A percentile compares a stretch with the other conserved stretches of the same genome.
phyloP scores from a whole-genome alignment of 2,329 filamentous ascomycete genomes.

The Xylariales sp. region DNA sequence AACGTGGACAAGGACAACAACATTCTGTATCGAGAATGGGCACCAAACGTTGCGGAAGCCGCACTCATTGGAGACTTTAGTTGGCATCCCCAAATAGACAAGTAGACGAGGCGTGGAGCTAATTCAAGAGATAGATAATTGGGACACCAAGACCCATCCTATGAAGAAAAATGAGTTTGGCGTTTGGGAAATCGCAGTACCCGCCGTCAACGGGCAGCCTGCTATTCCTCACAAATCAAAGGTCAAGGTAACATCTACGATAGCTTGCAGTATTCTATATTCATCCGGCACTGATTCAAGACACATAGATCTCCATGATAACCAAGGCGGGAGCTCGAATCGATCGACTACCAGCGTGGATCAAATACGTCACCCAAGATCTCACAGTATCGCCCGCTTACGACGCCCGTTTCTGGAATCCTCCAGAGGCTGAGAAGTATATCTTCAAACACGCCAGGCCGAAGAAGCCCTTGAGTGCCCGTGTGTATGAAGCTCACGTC shows the following conservation, averaged over 20 bases:
- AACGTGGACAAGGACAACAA: constrained; percentile 84
- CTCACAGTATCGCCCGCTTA: constrained; percentile 89
- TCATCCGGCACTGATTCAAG: constrained; percentile 9
- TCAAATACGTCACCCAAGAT: constrained; percentile 96
- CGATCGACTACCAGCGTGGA: constrained; percentile 94
- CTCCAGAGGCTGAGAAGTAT: constrained; percentile 79
- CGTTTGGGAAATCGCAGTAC: constrained; percentile 85
- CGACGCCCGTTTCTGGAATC: constrained; percentile 97
- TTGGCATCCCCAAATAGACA: constrained; percentile 55
- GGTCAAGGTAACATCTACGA: constrained; percentile 76
- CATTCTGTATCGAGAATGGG: constrained; percentile 95
- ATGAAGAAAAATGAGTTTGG: constrained; percentile 91
- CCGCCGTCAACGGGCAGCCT: constrained; percentile 77
- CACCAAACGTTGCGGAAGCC: constrained; percentile 86
- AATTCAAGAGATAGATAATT: constrained; percentile 71
- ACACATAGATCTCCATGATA: constrained; percentile 79
- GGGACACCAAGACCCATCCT: constrained; percentile 83
- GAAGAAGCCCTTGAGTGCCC: constrained; percentile 83
- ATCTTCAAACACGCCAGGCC: constrained; percentile 85
- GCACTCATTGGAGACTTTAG: constrained; percentile 95
- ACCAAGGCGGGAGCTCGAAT: constrained; percentile 82
- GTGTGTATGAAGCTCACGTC: constrained; percentile 98
- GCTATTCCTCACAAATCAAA: constrained; percentile 94
- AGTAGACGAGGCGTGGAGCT: constrained; percentile 39
- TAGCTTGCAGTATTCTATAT: background rate